Conservation (phyloP, 2,329 filamentous ascomycete species). For the Rhynchosporium agropyri region DNA sequence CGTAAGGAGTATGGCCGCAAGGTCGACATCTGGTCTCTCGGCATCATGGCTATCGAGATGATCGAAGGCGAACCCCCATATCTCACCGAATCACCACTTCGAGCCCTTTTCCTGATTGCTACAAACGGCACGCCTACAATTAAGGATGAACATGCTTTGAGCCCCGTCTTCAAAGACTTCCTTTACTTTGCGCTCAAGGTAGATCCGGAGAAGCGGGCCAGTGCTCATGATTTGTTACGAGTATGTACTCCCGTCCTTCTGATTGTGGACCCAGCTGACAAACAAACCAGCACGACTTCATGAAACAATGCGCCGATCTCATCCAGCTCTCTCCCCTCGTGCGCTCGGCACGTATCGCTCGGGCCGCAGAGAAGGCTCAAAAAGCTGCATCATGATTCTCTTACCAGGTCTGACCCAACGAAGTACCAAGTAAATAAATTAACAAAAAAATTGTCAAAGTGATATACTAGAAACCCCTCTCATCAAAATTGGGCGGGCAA, state of each 20-base stretch:
- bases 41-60: conserved; percentile 99
- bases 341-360: conserved; percentile 78
- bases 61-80: conserved; percentile 98
- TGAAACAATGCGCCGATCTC: conserved; percentile 74
- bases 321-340: conserved; percentile 84
- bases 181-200: conserved; percentile 92
- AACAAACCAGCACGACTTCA: conserved; percentile 71
- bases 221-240: conserved; percentile 88
- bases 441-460: neutral
- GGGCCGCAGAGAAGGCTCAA: conserved; percentile 80
- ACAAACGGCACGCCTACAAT: conserved; percentile 95
- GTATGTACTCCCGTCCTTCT: conserved; percentile 58
- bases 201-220: conserved; percentile 94
- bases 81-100: conserved; percentile 88
- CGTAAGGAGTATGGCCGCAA: conserved; percentile 97
- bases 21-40: conserved; percentile 97
- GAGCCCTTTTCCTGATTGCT: conserved; percentile 92
- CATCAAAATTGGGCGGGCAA: conserved; percentile 8
- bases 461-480: neutral
- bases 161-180: conserved; percentile 85
- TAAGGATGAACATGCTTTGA: conserved; percentile 86
- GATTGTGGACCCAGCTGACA: conserved; percentile 25
- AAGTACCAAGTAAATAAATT: neutral
- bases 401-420: neutral
- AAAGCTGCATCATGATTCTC: conserved; percentile 47